Percentiles rank a stretch among this genome's conserved stretches.
phyloP scores from a whole-genome alignment of 257 asterid species.

The Fraxinus excelsior region DNA sequence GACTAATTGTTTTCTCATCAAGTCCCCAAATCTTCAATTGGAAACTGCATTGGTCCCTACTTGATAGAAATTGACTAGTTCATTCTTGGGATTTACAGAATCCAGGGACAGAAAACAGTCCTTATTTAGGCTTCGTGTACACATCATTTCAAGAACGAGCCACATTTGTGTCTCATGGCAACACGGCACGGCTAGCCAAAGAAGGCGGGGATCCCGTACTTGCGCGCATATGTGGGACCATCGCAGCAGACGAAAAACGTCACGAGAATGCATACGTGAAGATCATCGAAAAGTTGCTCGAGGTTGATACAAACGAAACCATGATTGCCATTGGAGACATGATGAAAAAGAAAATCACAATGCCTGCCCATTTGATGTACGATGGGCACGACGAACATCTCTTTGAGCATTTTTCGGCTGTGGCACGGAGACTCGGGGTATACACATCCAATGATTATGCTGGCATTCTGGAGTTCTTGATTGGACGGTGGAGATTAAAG shows the following conservation, averaged over 20 bases:
- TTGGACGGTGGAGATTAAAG: slow-evolving; percentile 37
- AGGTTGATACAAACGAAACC: slow-evolving; percentile 35
- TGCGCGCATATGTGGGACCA: slow-evolving; percentile 39
- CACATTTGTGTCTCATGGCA: slow-evolving; percentile 31
- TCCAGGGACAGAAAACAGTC: slow-evolving; percentile 30
- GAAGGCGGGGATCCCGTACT: slow-evolving; percentile 34
- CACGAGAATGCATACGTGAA: slow-evolving; percentile 34
- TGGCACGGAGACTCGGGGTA: slow-evolving; percentile 27
- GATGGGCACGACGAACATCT: slow-evolving; percentile 37
- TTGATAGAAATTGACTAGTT: neutral
- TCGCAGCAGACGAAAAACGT: slow-evolving; percentile 46
- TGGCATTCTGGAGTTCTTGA: slow-evolving; percentile 33
- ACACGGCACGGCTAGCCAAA: slow-evolving; percentile 37
- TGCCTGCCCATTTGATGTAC: slow-evolving; percentile 41
- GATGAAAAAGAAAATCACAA: slow-evolving; percentile 42
- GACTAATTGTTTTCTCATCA: neutral
- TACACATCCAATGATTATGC: slow-evolving; percentile 35
- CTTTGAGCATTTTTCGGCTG: slow-evolving; percentile 26
- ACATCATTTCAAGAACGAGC: slow-evolving; percentile 53
- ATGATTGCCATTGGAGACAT: slow-evolving; percentile 40
- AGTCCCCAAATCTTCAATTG: neutral
- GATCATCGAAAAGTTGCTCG: slow-evolving; percentile 33
- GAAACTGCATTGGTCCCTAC: neutral
- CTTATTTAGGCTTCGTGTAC: slow-evolving; percentile 38
- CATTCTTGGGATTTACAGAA: slow-evolving; percentile 18